These are phyloP conservation scores for Saturnispora zaruensis DNA, from an alignment of 805 yeast genomes.

Conservation along the genomic window DNA sequence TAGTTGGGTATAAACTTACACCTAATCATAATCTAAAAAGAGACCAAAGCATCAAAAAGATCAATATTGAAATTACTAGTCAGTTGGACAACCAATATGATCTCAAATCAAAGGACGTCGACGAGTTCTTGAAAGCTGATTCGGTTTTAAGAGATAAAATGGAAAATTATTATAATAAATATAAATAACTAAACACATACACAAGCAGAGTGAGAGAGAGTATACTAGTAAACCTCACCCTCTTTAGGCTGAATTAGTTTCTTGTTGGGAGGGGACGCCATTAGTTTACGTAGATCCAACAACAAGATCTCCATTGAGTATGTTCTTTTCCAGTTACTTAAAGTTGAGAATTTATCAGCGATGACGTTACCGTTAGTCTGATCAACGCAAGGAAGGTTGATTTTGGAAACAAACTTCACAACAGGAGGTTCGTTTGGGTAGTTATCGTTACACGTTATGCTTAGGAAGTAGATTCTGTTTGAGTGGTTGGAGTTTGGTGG, in stretches of 20 bases:
- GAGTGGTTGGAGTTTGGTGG: constrained; percentile 83
- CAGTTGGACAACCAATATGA: constrained; percentile 28
- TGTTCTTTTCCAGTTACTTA: constrained; percentile 80
- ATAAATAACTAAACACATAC: background rate
- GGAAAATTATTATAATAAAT: constrained; percentile 22
- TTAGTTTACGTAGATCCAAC: constrained; percentile 79
- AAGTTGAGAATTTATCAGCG: constrained; percentile 48
- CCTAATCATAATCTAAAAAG: constrained; percentile 15
- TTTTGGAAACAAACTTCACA: constrained; percentile 71
- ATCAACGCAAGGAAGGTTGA: constrained; percentile 90
- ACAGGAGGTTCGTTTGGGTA: constrained; percentile 89
- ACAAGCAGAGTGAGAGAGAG: background rate
- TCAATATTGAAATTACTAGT: constrained; percentile 33
- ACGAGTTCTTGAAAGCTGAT: constrained; percentile 28
- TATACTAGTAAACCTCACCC: constrained; percentile 43
- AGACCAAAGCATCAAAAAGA: background rate
- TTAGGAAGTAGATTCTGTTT: constrained; percentile 82
- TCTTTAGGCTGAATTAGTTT: constrained; percentile 88
- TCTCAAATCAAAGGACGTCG: constrained; percentile 14
- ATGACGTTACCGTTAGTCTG: constrained; percentile 47
- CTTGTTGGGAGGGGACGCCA: constrained; percentile 79
- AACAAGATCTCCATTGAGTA: constrained; percentile 90
- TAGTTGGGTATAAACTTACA: constrained; percentile 25
- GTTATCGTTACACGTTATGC: constrained; percentile 68
- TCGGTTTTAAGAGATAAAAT: constrained; percentile 23